These are phyloP conservation scores for Ganoderma meredithae DNA, from an alignment of 1,284 basidiomycete species.

Conservation along the genomic window DNA sequence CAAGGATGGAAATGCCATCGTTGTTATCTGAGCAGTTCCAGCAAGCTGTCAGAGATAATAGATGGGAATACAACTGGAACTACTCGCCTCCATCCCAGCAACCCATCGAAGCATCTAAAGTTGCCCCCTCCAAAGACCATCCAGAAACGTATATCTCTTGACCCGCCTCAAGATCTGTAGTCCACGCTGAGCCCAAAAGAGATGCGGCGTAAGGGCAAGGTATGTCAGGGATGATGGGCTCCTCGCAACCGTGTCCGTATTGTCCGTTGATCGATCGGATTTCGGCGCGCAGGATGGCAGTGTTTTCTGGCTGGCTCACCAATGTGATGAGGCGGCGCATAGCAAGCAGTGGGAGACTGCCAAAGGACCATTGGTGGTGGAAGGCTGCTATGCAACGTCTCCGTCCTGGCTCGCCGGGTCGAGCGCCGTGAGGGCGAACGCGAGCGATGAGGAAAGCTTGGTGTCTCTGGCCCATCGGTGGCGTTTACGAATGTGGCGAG, in stretches of 20 bases:
- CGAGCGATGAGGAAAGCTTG: conserved; percentile 49
- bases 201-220: conserved; percentile 44
- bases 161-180: conserved; percentile 21
- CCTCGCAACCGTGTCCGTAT: conserved; percentile 29
- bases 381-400: conserved; percentile 50
- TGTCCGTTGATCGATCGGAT: conserved; percentile 37
- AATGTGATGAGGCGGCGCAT: conserved; percentile 44
- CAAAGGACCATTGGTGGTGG: conserved; percentile 51
- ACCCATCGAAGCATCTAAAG: conserved; percentile 37
- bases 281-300: conserved; percentile 46
- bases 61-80: background rate
- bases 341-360: conserved; percentile 41
- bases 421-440: conserved; percentile 36
- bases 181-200: conserved; percentile 31
- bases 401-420: conserved; percentile 26
- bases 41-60: background rate
- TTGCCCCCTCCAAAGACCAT: background rate
- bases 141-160: conserved; percentile 14
- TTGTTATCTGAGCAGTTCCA: conserved; percentile 44
- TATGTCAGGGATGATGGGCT: conserved; percentile 29
- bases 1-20: conserved; percentile 51
- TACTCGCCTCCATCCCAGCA: conserved; percentile 40
- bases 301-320: conserved; percentile 45
- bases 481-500: background rate
- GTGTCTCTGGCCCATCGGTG: conserved; percentile 15